phyloP scores from a whole-genome alignment of 495 filamentous ascomycete species.

The Penicillium paxilli region DNA sequence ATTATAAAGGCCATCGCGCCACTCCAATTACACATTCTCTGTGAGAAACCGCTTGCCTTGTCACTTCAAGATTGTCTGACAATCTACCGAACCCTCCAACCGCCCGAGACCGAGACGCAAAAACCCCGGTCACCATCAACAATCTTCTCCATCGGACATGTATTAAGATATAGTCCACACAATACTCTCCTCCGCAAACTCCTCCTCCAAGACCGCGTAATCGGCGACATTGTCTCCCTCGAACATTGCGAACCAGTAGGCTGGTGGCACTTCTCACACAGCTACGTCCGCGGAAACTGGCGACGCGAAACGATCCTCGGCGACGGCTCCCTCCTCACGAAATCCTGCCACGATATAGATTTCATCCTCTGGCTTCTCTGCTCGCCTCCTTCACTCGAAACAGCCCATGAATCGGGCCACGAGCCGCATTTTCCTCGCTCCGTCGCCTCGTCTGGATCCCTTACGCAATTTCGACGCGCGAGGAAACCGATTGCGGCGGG shows the following conservation, averaged over 20 bases:
- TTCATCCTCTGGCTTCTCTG: slow-evolving; percentile 78
- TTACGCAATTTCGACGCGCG: slow-evolving; percentile 65
- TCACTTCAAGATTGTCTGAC: slow-evolving; percentile 71
- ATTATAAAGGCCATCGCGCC: slow-evolving; percentile 70
- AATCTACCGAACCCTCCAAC: slow-evolving; percentile 62
- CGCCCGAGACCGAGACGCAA: slow-evolving; percentile 8
- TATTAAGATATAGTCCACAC: slow-evolving; percentile 85
- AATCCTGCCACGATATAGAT: slow-evolving; percentile 94
- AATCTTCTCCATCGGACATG: slow-evolving; percentile 77
- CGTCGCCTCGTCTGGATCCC: slow-evolving; percentile 65
- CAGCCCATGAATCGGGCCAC: slow-evolving; percentile 19
- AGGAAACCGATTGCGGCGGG: slow-evolving; percentile 76
- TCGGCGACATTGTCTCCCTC: slow-evolving; percentile 85
- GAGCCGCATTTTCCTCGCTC: slow-evolving; percentile 69
- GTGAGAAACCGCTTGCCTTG: slow-evolving; percentile 91
- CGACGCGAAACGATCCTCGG: slow-evolving; percentile 63
- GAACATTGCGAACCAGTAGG: slow-evolving; percentile 94
- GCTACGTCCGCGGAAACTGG: slow-evolving; percentile 95
- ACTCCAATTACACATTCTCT: slow-evolving; percentile 78
- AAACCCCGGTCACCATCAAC: slow-evolving; percentile 5
- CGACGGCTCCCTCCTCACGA: slow-evolving; percentile 72
- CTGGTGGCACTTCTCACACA: slow-evolving; percentile 95
- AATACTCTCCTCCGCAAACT: slow-evolving; percentile 82
- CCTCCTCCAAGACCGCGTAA: slow-evolving; percentile 61
- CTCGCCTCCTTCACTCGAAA: slow-evolving; percentile 28